Percentiles rank a stretch among this genome's conserved stretches.
phyloP scores from a whole-genome alignment of 257 asterid genomes.

The Lantana camara region DNA sequence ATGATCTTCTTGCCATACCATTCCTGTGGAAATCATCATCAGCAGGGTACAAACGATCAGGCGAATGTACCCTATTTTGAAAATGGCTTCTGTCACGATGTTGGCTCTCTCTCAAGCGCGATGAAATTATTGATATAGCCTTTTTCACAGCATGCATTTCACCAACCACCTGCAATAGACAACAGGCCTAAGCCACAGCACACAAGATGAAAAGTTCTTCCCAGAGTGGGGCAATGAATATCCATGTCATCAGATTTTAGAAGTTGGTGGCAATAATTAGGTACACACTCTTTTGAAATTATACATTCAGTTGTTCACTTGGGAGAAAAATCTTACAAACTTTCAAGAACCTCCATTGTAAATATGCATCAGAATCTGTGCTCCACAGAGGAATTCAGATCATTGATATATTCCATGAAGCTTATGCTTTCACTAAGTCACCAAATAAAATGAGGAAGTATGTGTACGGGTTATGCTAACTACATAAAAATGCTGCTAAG shows the following conservation, averaged over 20 bases:
- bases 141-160: conserved; percentile 71
- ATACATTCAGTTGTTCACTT: background rate
- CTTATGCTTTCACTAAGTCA: background rate
- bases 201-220: background rate
- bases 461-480: background rate
- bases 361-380: background rate
- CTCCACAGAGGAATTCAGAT: background rate
- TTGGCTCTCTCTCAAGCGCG: conserved; percentile 94
- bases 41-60: conserved; percentile 58
- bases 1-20: conserved; percentile 47
- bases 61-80: conserved; percentile 60
- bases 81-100: conserved; percentile 81
- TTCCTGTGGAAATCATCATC: conserved; percentile 60
- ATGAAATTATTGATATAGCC: conserved; percentile 70
- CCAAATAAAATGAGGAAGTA: background rate
- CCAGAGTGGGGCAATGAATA: background rate
- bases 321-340: background rate
- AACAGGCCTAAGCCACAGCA: background rate
- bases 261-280: background rate
- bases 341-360: background rate
- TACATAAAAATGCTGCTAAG: background rate
- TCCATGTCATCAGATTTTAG: background rate
- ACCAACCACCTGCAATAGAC: conserved; percentile 72
- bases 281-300: background rate
- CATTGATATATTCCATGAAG: background rate